Conservation (phyloP, 169 alveolate genomes). For the Plasmodium malariae region DNA sequence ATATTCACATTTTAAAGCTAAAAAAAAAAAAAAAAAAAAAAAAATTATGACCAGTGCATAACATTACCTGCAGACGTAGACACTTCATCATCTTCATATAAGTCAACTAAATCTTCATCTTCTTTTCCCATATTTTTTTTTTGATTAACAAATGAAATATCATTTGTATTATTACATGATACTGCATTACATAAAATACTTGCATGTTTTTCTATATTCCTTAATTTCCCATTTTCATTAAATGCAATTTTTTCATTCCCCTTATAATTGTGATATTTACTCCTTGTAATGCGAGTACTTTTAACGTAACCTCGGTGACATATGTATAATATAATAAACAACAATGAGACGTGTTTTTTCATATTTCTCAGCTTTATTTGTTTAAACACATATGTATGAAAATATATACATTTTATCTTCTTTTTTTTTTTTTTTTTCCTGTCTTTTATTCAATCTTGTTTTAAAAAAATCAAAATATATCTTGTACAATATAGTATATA, state of each 20-base stretch:
- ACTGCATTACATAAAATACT: slow-evolving; percentile 25
- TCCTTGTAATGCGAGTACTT: not conserved
- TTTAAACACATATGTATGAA: slow-evolving; percentile 8
- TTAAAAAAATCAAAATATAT: not conserved
- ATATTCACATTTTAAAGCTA: not conserved
- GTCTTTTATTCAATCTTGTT: not conserved
- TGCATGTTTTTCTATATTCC: not conserved
- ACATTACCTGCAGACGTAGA: too few relatives aligned
- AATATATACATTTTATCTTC: slow-evolving; percentile 20
- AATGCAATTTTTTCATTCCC: not conserved
- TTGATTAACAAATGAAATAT: slow-evolving; percentile 35
- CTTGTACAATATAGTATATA: not conserved
- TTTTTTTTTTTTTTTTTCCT: not conserved
- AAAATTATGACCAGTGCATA: not conserved
- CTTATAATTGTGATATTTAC: slow-evolving; percentile 8
- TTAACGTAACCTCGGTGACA: slow-evolving; percentile 7
- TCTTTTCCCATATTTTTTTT: not conserved
- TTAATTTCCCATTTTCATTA: slow-evolving; percentile 12
- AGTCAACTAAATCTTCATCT: not conserved
- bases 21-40: not conserved
- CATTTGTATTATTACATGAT: not conserved
- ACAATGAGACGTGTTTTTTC: slow-evolving; percentile 11
- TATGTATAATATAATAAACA: slow-evolving; percentile 23
- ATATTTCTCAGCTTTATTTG: slow-evolving; percentile 40
- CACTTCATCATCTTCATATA: too few relatives aligned